Conservation (phyloP, 495 filamentous ascomycete genomes). For the Extremus antarcticus region DNA sequence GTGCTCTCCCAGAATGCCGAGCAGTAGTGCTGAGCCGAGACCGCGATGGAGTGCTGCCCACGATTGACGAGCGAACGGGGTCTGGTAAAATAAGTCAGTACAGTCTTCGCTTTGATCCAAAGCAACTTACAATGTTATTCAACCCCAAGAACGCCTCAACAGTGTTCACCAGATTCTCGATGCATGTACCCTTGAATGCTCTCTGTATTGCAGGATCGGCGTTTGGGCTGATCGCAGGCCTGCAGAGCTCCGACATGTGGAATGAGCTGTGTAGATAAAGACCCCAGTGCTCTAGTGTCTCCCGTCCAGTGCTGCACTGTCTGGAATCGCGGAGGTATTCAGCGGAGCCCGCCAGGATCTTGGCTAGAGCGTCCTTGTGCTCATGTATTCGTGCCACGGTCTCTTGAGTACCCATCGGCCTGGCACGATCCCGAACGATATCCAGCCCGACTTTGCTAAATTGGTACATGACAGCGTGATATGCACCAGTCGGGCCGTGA, state of each 20-base stretch:
- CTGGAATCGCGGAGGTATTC: slow-evolving; percentile 42
- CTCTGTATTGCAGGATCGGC: slow-evolving; percentile 31
- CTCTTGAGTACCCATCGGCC: slow-evolving; percentile 31
- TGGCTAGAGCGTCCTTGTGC: slow-evolving; percentile 41
- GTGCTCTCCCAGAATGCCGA: slow-evolving; percentile 51
- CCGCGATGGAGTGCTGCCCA: slow-evolving; percentile 59
- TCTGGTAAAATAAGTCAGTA: slow-evolving; percentile 17
- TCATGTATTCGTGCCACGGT: slow-evolving; percentile 36
- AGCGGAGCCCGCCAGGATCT: slow-evolving; percentile 42
- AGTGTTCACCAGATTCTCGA: slow-evolving; percentile 51
- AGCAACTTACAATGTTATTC: slow-evolving; percentile 40
- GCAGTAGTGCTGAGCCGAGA: slow-evolving; percentile 51
- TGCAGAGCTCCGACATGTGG: slow-evolving; percentile 49
- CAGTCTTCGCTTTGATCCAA: neutral
- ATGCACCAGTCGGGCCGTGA: slow-evolving; percentile 33
- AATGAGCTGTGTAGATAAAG: slow-evolving; percentile 50
- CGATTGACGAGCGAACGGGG: slow-evolving; percentile 51
- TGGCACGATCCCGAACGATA: slow-evolving; percentile 44
- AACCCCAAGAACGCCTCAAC: slow-evolving; percentile 59
- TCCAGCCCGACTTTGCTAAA: slow-evolving; percentile 44
- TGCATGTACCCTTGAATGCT: slow-evolving; percentile 43
- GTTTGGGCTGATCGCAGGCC: slow-evolving; percentile 45
- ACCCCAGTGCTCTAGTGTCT: slow-evolving; percentile 46
- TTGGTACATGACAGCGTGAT: slow-evolving; percentile 45
- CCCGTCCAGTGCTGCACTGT: slow-evolving; percentile 36